Evolutionary conservation across 108 stramenopile genomes (phyloP), one percentile per base, ranked within the genome.

Genomic region (Conticribra guillardii): DNA sequence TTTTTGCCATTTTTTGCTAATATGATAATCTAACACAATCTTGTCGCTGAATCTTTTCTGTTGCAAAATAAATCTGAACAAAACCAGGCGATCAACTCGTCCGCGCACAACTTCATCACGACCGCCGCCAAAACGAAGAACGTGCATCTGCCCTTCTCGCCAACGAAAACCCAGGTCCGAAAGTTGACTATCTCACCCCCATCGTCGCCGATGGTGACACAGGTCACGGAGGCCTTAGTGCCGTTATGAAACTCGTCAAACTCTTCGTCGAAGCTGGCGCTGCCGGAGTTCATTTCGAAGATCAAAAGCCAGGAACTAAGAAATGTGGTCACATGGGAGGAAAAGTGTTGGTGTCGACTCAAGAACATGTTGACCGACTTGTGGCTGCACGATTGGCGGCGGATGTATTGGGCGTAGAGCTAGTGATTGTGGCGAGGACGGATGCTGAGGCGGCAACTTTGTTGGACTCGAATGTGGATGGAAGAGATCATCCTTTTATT

Each of bases 281-380:
- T 11, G 94, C 96, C 1, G 96, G 86, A 24, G 76, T 90, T 49
- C 93, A 90, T 65, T 84, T 92, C 63, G 89, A 88, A 73, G 89
- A 90, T 69, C 89, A 93, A 76, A 95, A 92, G 60, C 95, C 97
- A 8, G 97, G 97, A 60, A 96, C 96, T 3, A 98, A 98, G 82
- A 98, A 98, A 77, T 98, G 97, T 64, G 97, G 97, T 5, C 98
- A 98, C 81, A 94, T 96, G 89, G 90, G 93, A 26, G 95, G 96
- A 2, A 96, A 96, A 61, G 98, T 98, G 7, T 80, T 98, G 9
- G 96, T 97, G 23, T 80, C 89, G 53, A 95, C 96, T 3, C 96
- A 96, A 69, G 98, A 98, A 81, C 98, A 98, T 67, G 83, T 89
- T 67, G 96, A 97, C 82, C 90, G 98, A 3, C 77, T 98, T 45